These are phyloP conservation scores for Pythium aristosporum DNA, from an alignment of 352 stramenopile species.

Conservation along the genomic window DNA sequence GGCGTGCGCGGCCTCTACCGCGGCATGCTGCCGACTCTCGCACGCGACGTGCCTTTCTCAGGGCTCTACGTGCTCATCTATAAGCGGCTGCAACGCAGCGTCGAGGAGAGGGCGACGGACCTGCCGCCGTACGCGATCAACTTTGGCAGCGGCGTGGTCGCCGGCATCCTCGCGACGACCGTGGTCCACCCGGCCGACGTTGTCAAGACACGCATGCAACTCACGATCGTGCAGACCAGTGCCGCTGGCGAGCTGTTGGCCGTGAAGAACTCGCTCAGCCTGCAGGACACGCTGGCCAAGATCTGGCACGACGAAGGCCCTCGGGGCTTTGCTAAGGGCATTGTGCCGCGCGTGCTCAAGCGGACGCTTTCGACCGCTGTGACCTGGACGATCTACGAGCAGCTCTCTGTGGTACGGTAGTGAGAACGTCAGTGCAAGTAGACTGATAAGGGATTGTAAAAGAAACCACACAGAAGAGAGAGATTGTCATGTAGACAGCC, in stretches of 20 bases:
- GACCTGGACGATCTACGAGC: conserved; percentile 99
- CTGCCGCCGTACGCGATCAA: conserved; percentile 64
- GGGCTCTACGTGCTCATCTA: conserved; percentile 88
- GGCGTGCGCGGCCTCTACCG: conserved; percentile 79
- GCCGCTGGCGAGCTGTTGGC: conserved; percentile 29
- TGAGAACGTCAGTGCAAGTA: background rate
- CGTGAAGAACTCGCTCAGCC: conserved; percentile 54
- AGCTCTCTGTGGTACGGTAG: conserved; percentile 62
- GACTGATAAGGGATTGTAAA: conserved; percentile 4
- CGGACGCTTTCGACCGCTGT: conserved; percentile 98
- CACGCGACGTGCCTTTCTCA: conserved; percentile 88
- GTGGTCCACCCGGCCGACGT: conserved; percentile 87
- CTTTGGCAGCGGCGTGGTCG: conserved; percentile 77
- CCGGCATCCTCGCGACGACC: conserved; percentile 71
- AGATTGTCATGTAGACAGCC: background rate
- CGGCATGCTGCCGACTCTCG: conserved; percentile 80
- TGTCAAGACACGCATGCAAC: conserved; percentile 89
- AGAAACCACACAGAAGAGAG: background rate
- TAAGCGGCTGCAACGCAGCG: conserved; percentile 56
- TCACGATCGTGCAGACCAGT: conserved; percentile 55
- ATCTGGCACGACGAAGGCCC: conserved; percentile 92
- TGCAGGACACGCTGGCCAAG: conserved; percentile 69
- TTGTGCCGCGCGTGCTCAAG: conserved; percentile 93
- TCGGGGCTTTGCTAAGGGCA: conserved; percentile 93
- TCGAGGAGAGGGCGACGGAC: conserved; percentile 41